Percentiles rank a stretch among this genome's conserved stretches.
Evolutionary conservation across 768 basidiomycete species (phyloP).

Genomic region (Suillus subaureus): DNA sequence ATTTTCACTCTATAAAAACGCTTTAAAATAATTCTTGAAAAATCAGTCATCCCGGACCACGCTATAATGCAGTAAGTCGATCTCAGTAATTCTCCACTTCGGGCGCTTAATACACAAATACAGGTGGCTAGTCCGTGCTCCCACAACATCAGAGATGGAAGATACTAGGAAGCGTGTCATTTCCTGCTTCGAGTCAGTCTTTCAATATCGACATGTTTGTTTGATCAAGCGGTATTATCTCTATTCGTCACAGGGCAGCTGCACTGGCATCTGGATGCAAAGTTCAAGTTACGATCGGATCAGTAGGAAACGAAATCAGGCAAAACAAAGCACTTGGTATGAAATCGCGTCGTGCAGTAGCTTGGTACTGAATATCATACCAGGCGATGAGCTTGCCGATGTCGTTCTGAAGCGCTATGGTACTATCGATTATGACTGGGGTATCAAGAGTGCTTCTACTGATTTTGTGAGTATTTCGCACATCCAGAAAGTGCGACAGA

Average conservation of each 20-base stretch:
- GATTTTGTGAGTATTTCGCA: constrained; percentile 60
- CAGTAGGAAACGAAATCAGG: constrained; percentile 50
- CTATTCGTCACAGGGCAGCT: constrained; percentile 46
- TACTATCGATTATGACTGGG: constrained; percentile 58
- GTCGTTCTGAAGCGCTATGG: constrained; percentile 59
- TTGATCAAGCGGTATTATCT: background rate
- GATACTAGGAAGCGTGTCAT: constrained; percentile 56
- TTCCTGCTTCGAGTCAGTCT: constrained; percentile 65
- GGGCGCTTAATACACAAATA: background rate
- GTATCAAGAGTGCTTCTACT: constrained; percentile 68
- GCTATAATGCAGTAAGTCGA: constrained; percentile 59
- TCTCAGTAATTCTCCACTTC: background rate
- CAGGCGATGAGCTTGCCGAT: constrained; percentile 63
- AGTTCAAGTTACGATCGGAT: constrained; percentile 39
- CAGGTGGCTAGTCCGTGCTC: constrained; percentile 72
- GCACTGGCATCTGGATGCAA: constrained; percentile 63
- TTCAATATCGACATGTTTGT: background rate
- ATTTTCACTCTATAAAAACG: background rate
- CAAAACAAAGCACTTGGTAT: constrained; percentile 64
- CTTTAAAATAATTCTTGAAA: constrained; percentile 2
- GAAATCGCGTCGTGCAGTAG: background rate
- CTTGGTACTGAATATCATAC: background rate
- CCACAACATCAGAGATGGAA: constrained; percentile 57
- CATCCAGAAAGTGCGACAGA: background rate
- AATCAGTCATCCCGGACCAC: constrained; percentile 75